A percentile compares a stretch with the other conserved stretches of the same genome.
phyloP scores from a whole-genome alignment of 2,329 filamentous ascomycete species.

The Dothidotthia symphoricarpi region DNA sequence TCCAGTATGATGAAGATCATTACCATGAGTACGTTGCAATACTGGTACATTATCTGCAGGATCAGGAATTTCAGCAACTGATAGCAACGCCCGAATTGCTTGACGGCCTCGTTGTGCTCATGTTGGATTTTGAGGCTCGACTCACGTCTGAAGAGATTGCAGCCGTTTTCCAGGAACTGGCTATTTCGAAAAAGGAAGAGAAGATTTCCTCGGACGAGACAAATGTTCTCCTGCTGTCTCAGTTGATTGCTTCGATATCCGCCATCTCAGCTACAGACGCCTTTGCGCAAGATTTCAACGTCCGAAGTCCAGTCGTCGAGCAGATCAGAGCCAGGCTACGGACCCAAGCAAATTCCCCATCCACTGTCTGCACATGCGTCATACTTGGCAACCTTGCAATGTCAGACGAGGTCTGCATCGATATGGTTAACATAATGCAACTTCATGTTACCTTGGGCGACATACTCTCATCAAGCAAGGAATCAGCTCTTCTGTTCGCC shows the following conservation, averaged over 20 bases:
- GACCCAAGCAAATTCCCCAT: conserved; percentile 20
- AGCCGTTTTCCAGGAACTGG: conserved; percentile 30
- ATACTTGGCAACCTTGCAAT: conserved; percentile 42
- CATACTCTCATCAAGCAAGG: conserved; percentile 26
- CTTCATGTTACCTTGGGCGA: conserved; percentile 31
- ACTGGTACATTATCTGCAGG: conserved; percentile 37
- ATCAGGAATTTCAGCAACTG: conserved; percentile 35
- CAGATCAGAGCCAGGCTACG: conserved; percentile 28
- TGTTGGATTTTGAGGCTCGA: conserved; percentile 34
- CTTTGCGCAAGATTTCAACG: conserved; percentile 28
- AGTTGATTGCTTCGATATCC: conserved; percentile 33
- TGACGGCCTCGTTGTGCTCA: conserved; percentile 28
- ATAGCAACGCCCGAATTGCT: conserved; percentile 31
- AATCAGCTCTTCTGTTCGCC: conserved; percentile 36
- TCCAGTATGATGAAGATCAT: conserved; percentile 38
- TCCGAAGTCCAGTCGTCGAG: conserved; percentile 28
- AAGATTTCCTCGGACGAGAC: conserved; percentile 26
- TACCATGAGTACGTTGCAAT: conserved; percentile 35
- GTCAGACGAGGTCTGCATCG: conserved; percentile 34
- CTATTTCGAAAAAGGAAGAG: conserved; percentile 24
- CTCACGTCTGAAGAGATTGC: conserved; percentile 26
- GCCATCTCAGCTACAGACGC: conserved; percentile 37
- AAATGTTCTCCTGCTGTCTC: conserved; percentile 29
- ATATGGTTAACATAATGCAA: conserved; percentile 37
- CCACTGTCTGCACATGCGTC: conserved; percentile 37